phyloP scores from a whole-genome alignment of 495 filamentous ascomycete genomes.

The Xylaria scruposa region DNA sequence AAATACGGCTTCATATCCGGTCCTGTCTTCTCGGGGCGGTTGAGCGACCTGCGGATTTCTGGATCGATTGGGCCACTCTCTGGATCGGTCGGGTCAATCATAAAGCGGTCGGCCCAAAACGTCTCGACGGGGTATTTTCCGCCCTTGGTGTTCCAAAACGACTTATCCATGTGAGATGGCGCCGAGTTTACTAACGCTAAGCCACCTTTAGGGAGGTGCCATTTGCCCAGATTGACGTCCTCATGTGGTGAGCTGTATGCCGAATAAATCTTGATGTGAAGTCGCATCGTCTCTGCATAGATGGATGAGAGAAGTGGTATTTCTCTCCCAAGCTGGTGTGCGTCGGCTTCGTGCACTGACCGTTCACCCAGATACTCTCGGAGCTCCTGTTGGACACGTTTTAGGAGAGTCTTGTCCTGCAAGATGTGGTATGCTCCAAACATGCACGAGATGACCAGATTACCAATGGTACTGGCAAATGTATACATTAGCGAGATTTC shows the following conservation, averaged over 20 bases:
- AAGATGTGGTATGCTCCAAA: conserved; percentile 27
- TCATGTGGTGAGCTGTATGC: conserved; percentile 25
- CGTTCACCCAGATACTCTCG: conserved; percentile 2
- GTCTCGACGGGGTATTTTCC: conserved; percentile 31
- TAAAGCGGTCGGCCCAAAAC: conserved; percentile 44
- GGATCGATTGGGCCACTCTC: conserved; percentile 34
- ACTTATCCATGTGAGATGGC: conserved; percentile 34
- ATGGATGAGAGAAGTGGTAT: conserved; percentile 41
- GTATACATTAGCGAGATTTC: not conserved
- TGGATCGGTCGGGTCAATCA: conserved; percentile 34
- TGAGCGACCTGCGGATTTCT: not conserved
- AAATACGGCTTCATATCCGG: conserved; percentile 18
- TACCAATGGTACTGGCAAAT: conserved; percentile 25
- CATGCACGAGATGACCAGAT: conserved; percentile 30
- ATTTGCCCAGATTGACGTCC: conserved; percentile 27
- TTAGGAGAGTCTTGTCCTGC: conserved; percentile 15
- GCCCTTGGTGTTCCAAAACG: conserved; percentile 39
- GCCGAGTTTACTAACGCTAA: conserved; percentile 29
- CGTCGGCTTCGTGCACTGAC: conserved; percentile 4
- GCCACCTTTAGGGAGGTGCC: conserved; percentile 23
- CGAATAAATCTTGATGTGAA: conserved; percentile 35
- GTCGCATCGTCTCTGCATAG: conserved; percentile 42
- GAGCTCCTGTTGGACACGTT: conserved; percentile 26
- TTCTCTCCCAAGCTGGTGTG: conserved; percentile 24
- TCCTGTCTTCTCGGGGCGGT: conserved; percentile 2